Percentiles rank a stretch among this genome's conserved stretches.
Evolutionary conservation across 306 rosid genomes (phyloP).

Genomic region (Clitoria ternatea): DNA sequence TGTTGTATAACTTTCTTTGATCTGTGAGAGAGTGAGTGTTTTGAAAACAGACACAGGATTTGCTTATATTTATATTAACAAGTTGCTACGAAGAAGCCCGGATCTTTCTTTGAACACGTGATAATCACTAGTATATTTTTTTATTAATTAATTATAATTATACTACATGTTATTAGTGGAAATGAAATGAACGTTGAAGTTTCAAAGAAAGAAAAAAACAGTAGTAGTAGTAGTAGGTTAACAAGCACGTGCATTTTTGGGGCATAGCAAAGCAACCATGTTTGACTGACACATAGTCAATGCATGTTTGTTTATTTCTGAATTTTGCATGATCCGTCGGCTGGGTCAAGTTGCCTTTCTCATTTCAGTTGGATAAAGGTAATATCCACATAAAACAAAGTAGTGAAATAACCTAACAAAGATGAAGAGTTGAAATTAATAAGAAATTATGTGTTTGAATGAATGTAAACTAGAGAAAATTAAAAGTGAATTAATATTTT

Average conservation of each 20-base stretch:
- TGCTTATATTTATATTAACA: background rate
- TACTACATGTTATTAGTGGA: background rate
- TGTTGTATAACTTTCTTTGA: background rate
- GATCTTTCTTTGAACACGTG: background rate
- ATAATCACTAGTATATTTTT: too few species aligned
- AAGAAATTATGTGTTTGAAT: too few species aligned
- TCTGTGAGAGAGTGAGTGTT: background rate
- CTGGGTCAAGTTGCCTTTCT: background rate
- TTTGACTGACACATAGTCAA: background rate
- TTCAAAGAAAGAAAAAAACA: background rate
- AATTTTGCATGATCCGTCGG: background rate
- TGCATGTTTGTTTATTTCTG: background rate
- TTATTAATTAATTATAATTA: too few species aligned
- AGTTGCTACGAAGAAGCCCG: background rate
- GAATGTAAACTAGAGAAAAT: too few species aligned
- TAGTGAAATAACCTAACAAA: background rate
- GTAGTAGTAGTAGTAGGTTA: too few species aligned
- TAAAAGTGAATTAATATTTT: too few species aligned
- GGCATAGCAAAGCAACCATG: conserved; percentile 17
- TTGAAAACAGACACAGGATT: background rate
- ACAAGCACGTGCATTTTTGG: too few species aligned
- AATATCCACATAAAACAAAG: background rate
- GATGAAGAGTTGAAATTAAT: too few species aligned
- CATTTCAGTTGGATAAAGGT: background rate
- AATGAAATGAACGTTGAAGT: background rate